Base-by-base conservation (phyloP, 495 filamentous ascomycete species). In the Podospora fimiseda region DNA sequence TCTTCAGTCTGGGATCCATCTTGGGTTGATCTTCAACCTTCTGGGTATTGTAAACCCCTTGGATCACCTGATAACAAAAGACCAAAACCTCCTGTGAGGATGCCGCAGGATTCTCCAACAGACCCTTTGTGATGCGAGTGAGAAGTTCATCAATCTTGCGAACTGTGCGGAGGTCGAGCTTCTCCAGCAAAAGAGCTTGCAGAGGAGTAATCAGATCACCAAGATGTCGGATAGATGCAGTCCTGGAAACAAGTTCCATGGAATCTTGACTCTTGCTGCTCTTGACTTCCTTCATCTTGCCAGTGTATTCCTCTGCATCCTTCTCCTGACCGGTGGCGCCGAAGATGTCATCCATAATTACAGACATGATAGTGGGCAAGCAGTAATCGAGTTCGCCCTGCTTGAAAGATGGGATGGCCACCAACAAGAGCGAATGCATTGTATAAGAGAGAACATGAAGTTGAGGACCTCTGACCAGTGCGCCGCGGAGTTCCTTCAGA, bases 261-360 rank as follows among this genome's bases (percentile, higher is more conserved):
- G 94, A 95, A 60, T 97, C 93, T 58, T 86, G 94, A 62, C 90
- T 96, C 72, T 96, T 97, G 75, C 87, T 96, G 62, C 87, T 90
- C 73, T 96, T 96, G 16, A 97, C 86, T 71, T 99, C 93, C 69
- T 89, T 94, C 88, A 95, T 96, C 61, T 89, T 85, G 69, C 87
- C 96, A 51, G 86, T 81, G 63, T 99, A 99, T 40, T 90, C 93
- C 58, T 92, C 90, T 0, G 92, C 90, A 59, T 99, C 93, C 65
- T 99, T 99, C 61, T 99, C 93, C 71, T 93, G 84, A 13, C 93
- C 93, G n/a, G 85, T 83, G n/a, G 80, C 83, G 15, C 93, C 93
- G 65, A 99, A 99, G 11, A 90, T 94, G 64, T 97, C 94, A 59
- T 99, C 93, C 88, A 97, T 94, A 47, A 96, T 85, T 39, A 99